Conservation (phyloP, 805 yeast genomes). For the Huiozyma naganishii region DNA sequence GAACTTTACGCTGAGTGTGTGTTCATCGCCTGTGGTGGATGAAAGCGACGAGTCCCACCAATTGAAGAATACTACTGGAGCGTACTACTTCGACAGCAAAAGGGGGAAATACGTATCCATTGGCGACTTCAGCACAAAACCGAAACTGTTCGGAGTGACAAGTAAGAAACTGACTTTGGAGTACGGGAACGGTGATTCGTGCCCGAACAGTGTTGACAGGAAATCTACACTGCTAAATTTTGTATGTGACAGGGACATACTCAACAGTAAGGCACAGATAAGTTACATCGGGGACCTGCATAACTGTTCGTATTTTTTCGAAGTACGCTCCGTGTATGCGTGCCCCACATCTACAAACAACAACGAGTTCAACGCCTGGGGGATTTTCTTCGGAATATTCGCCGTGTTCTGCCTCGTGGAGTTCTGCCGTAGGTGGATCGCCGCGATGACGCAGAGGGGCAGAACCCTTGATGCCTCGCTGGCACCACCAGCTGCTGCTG, state of each 20-base stretch:
- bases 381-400: slow-evolving; percentile 51
- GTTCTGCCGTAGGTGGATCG: slow-evolving; percentile 30
- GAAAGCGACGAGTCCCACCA: slow-evolving; percentile 9
- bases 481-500: background rate
- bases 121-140: slow-evolving; percentile 51
- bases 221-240: slow-evolving; percentile 61
- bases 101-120: slow-evolving; percentile 32
- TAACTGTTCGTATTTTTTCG: slow-evolving; percentile 77
- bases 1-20: slow-evolving; percentile 68
- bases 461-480: background rate
- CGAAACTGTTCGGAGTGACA: slow-evolving; percentile 42
- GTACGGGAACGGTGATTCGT: slow-evolving; percentile 57
- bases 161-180: slow-evolving; percentile 51
- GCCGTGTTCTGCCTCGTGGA: slow-evolving; percentile 30
- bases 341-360: slow-evolving; percentile 69
- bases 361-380: slow-evolving; percentile 52
- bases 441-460: slow-evolving; percentile 2
- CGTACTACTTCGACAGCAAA: slow-evolving; percentile 33
- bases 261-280: slow-evolving; percentile 46
- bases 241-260: slow-evolving; percentile 70
- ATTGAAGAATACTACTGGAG: slow-evolving; percentile 35
- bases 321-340: slow-evolving; percentile 74
- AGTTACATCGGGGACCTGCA: slow-evolving; percentile 60
- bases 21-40: slow-evolving; percentile 42
- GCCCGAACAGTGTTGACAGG: slow-evolving; percentile 44